Evolutionary conservation across 2,329 filamentous ascomycete genomes (phyloP).

Genomic region (Aspergillus brasiliensis): DNA sequence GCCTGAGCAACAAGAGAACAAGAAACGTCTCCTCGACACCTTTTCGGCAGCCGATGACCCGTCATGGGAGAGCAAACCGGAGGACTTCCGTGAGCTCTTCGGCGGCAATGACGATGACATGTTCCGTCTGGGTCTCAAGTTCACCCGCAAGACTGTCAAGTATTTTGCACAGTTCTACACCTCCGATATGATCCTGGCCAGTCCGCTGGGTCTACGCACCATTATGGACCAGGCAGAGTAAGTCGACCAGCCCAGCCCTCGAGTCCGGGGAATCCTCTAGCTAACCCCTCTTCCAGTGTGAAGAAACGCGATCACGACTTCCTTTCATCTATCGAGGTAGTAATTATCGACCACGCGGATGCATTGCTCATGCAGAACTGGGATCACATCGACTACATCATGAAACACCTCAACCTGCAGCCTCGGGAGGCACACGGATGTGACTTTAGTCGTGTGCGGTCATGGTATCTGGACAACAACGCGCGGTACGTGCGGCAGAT

Average conservation of each 20-base stretch:
- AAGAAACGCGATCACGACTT: slow-evolving; percentile 83
- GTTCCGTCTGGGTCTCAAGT: slow-evolving; percentile 94
- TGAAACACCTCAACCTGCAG: slow-evolving; percentile 87
- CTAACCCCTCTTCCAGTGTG: slow-evolving; percentile 41
- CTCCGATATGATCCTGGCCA: slow-evolving; percentile 91
- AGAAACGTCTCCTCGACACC: slow-evolving; percentile 83
- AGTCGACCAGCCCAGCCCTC: slow-evolving; percentile 23
- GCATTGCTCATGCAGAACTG: slow-evolving; percentile 97
- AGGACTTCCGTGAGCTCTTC: slow-evolving; percentile 87
- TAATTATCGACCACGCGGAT: slow-evolving; percentile 88
- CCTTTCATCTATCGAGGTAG: slow-evolving; percentile 87
- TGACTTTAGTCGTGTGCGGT: slow-evolving; percentile 86
- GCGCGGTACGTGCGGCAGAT: slow-evolving; percentile 83
- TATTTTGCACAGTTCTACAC: slow-evolving; percentile 95
- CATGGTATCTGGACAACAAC: slow-evolving; percentile 90
- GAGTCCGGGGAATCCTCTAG: not conserved
- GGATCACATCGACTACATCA: slow-evolving; percentile 92
- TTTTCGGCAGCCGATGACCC: slow-evolving; percentile 71
- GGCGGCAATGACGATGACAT: slow-evolving; percentile 96
- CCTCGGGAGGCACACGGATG: slow-evolving; percentile 88
- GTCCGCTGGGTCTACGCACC: slow-evolving; percentile 84
- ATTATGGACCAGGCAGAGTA: slow-evolving; percentile 80
- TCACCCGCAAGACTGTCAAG: slow-evolving; percentile 93
- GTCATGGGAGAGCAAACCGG: slow-evolving; percentile 73
- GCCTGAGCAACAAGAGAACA: slow-evolving; percentile 92